Evolutionary conservation across 306 rosid species (phyloP).

Genomic region (Prunus armeniaca): DNA sequence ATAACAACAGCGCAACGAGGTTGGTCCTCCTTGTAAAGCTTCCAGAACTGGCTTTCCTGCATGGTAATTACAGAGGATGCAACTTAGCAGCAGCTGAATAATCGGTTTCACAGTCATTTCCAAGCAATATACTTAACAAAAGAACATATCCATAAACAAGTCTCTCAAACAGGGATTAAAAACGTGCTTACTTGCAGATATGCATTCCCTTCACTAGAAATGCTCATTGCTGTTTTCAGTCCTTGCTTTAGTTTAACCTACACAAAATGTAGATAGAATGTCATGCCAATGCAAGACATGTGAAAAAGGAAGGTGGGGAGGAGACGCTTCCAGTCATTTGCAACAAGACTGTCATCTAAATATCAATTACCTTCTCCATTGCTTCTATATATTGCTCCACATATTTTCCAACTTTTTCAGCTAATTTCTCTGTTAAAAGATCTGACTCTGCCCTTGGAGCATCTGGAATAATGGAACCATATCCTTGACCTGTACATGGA

Average conservation of each 20-base stretch:
- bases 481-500: conserved; percentile 66
- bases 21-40: conserved; percentile 73
- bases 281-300: conserved; percentile 9
- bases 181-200: conserved; percentile 70
- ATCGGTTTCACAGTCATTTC: background rate
- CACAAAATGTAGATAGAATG: background rate
- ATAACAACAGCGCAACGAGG: conserved; percentile 72
- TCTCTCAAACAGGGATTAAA: background rate
- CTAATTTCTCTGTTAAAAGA: conserved; percentile 50
- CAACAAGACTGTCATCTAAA: background rate
- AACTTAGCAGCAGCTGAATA: background rate
- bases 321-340: background rate
- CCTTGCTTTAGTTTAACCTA: conserved; percentile 97
- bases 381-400: conserved; percentile 78
- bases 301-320: background rate
- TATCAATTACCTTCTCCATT: conserved; percentile 79
- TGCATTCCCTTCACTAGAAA: conserved; percentile 82
- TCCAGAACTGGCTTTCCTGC: conserved; percentile 88
- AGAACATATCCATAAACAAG: background rate
- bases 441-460: conserved; percentile 51
- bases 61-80: background rate
- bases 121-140: background rate
- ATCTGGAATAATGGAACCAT: conserved; percentile 70
- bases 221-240: conserved; percentile 76
- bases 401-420: conserved; percentile 58